These are phyloP conservation scores for Melocanna baccifera DNA, from an alignment of 176 grass and related monocot species.

Conservation along the genomic window DNA sequence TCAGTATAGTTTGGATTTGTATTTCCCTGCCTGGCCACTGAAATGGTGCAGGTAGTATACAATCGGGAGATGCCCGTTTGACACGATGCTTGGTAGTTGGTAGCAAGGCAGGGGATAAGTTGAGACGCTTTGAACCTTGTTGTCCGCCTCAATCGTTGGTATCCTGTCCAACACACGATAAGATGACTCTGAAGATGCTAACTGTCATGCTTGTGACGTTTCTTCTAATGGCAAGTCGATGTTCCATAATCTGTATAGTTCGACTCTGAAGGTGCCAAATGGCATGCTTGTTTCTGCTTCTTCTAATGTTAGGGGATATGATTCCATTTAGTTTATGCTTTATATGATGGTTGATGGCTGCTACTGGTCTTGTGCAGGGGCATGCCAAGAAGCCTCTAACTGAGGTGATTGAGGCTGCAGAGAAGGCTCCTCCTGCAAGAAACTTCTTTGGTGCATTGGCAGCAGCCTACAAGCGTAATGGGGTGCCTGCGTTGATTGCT, in stretches of 20 bases:
- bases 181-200: not conserved
- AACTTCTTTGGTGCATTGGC: constrained; percentile 70
- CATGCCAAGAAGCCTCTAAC: constrained; percentile 30
- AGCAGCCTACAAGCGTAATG: constrained; percentile 49
- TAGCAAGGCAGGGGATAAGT: too few species aligned
- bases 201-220: not conserved
- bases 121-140: too few species aligned
- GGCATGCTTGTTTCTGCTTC: not conserved
- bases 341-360: not conserved
- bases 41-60: not conserved
- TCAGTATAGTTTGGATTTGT: not conserved
- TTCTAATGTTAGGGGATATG: not conserved
- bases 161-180: not conserved
- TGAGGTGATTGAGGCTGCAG: constrained; percentile 41
- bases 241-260: not conserved
- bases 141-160: not conserved
- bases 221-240: not conserved
- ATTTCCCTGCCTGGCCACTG: not conserved
- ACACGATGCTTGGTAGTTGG: too few species aligned
- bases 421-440: constrained; percentile 56
- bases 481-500: constrained; percentile 73
- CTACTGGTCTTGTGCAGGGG: constrained; percentile 31
- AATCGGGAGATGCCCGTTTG: not conserved
- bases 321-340: not conserved
- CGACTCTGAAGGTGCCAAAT: not conserved